Evolutionary conservation across 441 rosid species (phyloP), one percentile per base, ranked within the genome.

Genomic region (Erodium moschatum): DNA sequence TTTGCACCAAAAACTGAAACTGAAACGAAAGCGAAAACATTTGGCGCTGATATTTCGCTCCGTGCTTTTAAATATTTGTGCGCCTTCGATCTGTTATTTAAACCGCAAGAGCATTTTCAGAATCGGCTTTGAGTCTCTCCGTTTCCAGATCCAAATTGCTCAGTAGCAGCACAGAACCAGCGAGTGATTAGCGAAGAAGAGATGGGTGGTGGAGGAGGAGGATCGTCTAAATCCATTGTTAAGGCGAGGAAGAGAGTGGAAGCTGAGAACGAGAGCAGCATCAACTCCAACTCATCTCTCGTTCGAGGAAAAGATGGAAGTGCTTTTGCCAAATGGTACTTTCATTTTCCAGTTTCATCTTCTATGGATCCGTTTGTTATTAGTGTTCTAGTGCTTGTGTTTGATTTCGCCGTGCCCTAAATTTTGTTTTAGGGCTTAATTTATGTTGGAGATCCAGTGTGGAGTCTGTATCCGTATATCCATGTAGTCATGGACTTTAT

Each of bases 231-330:
- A 21, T 12, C 86, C 19, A 84, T 76, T 33, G 75, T 85, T n/a
- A 85, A 85, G 72, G 74, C 80, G 31, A 82, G 91, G 86, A 93
- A 89, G 83, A 83, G 97, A 70, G 96, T 86, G 0, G 96, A 93
- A 67, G 95, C 87, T 0, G 86, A 73, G n/a, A 46, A 73, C n/a
- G 24, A 3, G 11, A 5, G 67, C 27, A 48, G 0, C 73, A 16
- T 5, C 67, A 7, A 10, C 78, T 6, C 78, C 58, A 61, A 78
- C n/a, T 77, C 87, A 4, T 29, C 31, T 48, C 76, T 93, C 69
- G 72, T 87, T 40, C 92, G 91, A 10, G 89, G 84, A 67, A 89
- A 69, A 75, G 87, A 83, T 68, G 96, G 96, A 73, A 91, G 97
- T 15, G 96, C 96, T 70, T 94, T 94, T 54, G 77, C 89, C 68